Base-by-base conservation (phyloP, 257 asterid genomes). In the Solanum gracilifrons region DNA sequence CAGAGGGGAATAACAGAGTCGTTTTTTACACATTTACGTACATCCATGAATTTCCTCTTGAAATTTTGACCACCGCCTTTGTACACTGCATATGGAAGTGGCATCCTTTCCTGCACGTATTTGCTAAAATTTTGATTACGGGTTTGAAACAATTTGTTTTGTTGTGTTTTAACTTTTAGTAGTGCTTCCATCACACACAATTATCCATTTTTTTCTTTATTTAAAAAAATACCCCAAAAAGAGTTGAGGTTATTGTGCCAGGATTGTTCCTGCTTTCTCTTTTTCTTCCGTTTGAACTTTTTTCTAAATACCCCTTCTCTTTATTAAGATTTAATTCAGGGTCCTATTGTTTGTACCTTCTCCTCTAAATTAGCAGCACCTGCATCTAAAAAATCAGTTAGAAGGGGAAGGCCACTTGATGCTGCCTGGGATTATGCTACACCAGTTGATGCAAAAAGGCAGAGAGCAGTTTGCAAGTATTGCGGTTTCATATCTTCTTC, bases 361-460 rank as follows among this genome's bases (percentile, higher is more conserved):
- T 80, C 29, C 84, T 48, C 64, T 82, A 68, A 84, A 87, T 86
- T 71, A 88, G 90, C 85, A 75, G 79, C 79, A 87, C n/a, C 88
- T 74, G 88, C 88, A 20, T 82, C 85, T 13, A 82, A 48, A 86
- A 88, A 86, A 82, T 69, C 87, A 62, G 27, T 68, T 33, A 91
- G 91, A 87, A 91, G 90, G 90, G 88, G 87, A 73, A 90, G 87
- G 89, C 90, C 90, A 82, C 75, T 83, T 55, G 94, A 93, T 29
- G 92, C 85, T 88, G 89, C 90, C 39, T 92, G 93, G 93, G 93
- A 90, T 31, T 91, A 93, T 87, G 94, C 92, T 58, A 84, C 87
- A 72, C 90, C 75, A 3, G 82, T 93, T 85, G 95, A 92, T 85
- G 90, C 91, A 82, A 87, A 32, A 36, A 80, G 92, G 86, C 91